Conservation (phyloP, 768 basidiomycete genomes). For the Amanita fuliginea region DNA sequence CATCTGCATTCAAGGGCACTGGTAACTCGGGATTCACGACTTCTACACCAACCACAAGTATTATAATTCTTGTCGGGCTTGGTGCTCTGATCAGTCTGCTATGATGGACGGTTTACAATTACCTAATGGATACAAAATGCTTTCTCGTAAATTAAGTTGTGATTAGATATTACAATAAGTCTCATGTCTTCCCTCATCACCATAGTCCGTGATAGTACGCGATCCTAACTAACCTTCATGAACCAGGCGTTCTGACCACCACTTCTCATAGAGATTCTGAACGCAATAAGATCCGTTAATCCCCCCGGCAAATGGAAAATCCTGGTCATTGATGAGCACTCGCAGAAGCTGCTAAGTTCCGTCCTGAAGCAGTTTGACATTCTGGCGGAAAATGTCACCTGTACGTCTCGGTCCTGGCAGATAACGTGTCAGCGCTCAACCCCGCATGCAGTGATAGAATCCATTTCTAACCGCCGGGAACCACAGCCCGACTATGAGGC, state of each 20-base stretch:
- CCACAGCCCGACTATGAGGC: slow-evolving; percentile 84
- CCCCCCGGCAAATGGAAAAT: slow-evolving; percentile 94
- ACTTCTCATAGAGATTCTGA: slow-evolving; percentile 59
- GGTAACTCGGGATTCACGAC: slow-evolving; percentile 10
- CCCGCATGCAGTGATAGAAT: slow-evolving; percentile 70
- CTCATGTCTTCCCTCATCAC: slow-evolving; percentile 34
- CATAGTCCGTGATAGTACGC: slow-evolving; percentile 34
- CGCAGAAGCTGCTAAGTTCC: slow-evolving; percentile 71
- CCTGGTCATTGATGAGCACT: slow-evolving; percentile 90
- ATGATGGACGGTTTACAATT: slow-evolving; percentile 1
- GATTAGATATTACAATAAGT: neutral
- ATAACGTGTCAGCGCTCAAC: slow-evolving; percentile 6
- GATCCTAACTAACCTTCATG: neutral
- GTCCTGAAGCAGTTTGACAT: slow-evolving; percentile 93
- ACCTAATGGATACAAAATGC: neutral
- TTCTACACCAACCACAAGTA: neutral
- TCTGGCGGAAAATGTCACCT: slow-evolving; percentile 89
- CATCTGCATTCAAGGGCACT: slow-evolving; percentile 19
- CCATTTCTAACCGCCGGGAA: slow-evolving; percentile 72
- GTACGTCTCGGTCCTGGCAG: slow-evolving; percentile 39
- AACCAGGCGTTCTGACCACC: neutral
- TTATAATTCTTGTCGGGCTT: neutral
- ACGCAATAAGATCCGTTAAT: slow-evolving; percentile 77
- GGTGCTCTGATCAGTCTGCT: slow-evolving; percentile 1
- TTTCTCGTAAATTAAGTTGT: neutral